Evolutionary conservation across 768 basidiomycete genomes (phyloP), one percentile per base, ranked within the genome.

Genomic region (Mycena vitilis): DNA sequence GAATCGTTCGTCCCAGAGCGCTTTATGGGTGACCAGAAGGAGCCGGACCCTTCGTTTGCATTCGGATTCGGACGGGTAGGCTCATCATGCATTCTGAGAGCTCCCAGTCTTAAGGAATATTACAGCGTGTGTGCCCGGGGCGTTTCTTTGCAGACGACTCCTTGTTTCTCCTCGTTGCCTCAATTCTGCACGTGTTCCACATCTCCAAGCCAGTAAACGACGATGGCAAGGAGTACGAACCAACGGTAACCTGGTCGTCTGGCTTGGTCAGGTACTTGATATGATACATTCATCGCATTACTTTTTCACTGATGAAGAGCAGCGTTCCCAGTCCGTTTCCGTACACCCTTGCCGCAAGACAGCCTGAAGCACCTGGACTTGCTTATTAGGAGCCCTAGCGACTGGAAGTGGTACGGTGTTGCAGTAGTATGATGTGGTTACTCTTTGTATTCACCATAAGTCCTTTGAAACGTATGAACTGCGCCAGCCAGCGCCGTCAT

Each of bases 51-150:
- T 37, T 13, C n/a, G 2, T 60, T 42, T 57, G 56, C 40, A 5
- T 60, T 60, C 23, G 59, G 59, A 2, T 60, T 60, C 36, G 59
- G 59, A 49, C 48, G 59, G 9, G 59, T 60, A 38, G 37, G 47
- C 5, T 5, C 5, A 30, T 30, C 30, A 0, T 20, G 4, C 9
- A 13, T 2, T 23, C 34, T 36, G 34, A 36, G 11, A 20, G 16
- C 8, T 25, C 30, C 40, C 12, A 8, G 38, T 37, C 13, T 10
- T 30, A n/a, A 34, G 9, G n/a, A 0, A 9, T 34, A 6, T 22
- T 13, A 36, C 47, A 60, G 47, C 47, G 36, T 9, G 48, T 60
- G 4, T 40, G 40, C 15, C 40, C 47, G n/a, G 59, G 59, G 30
- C 47, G 59, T 20, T 51, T 38, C 48, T 60, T 60, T 10, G 59